A percentile compares a stretch with the other conserved stretches of the same genome.
Conservation (phyloP, 1,284 basidiomycete species). For the Earliella scabrosa region DNA sequence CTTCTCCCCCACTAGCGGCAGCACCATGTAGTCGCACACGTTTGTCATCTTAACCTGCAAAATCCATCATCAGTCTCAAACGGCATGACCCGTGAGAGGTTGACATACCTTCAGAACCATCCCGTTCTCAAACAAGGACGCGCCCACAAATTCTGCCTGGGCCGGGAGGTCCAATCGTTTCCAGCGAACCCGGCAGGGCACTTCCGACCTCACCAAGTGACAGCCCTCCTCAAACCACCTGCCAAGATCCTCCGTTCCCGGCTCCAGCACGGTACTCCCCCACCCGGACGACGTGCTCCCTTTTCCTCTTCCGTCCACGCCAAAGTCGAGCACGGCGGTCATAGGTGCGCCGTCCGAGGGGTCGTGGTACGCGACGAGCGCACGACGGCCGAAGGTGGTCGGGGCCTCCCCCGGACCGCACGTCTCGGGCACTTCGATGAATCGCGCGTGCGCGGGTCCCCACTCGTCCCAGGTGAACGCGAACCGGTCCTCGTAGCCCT, state of each 20-base stretch:
- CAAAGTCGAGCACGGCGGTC: slow-evolving; percentile 5
- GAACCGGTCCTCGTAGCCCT: not conserved
- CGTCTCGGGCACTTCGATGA: not conserved
- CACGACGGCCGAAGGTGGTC: slow-evolving; percentile 6
- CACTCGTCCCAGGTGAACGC: not conserved
- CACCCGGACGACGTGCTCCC: not conserved
- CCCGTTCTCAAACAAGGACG: slow-evolving; percentile 5
- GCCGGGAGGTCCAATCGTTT: not conserved
- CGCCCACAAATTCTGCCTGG: not conserved
- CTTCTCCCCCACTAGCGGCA: too few relatives aligned
- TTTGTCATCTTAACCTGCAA: not conserved
- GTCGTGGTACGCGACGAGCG: not conserved
- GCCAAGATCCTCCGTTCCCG: not conserved
- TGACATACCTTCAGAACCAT: slow-evolving; percentile 1
- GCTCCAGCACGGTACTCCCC: not conserved
- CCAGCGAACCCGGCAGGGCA: not conserved
- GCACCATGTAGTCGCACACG: not conserved
- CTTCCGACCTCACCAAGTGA: not conserved
- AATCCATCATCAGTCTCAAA: too few relatives aligned
- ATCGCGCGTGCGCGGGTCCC: slow-evolving; percentile 1
- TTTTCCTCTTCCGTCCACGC: not conserved
- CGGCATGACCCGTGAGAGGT: too few relatives aligned
- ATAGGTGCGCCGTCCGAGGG: not conserved
- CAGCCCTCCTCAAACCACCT: not conserved
- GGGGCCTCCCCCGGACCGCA: slow-evolving; percentile 4